Conservation (phyloP, 2,329 filamentous ascomycete species). For the Fusarium cicatricum region DNA sequence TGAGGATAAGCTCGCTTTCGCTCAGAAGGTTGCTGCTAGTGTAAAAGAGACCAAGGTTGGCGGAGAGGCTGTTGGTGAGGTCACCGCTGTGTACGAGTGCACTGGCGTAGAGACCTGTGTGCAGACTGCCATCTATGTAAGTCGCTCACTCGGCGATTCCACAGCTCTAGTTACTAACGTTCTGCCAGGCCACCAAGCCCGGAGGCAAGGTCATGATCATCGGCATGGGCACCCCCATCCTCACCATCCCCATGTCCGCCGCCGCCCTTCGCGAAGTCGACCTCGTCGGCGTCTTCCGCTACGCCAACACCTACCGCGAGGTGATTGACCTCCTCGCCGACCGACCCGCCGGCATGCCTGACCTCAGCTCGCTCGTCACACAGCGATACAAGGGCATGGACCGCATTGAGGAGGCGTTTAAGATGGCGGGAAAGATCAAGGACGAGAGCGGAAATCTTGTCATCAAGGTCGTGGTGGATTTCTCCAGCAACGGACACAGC, state of each 20-base stretch:
- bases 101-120: slow-evolving; percentile 81
- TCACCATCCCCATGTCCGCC: slow-evolving; percentile 73
- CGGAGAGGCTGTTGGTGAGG: slow-evolving; percentile 64
- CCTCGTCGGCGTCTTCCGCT: slow-evolving; percentile 75
- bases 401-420: slow-evolving; percentile 71
- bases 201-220: slow-evolving; percentile 76
- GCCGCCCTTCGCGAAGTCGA: slow-evolving; percentile 76
- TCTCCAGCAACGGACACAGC: slow-evolving; percentile 37
- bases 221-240: slow-evolving; percentile 76
- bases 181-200: slow-evolving; percentile 62
- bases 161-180: not conserved
- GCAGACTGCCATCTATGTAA: slow-evolving; percentile 75
- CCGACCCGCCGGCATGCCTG: slow-evolving; percentile 62
- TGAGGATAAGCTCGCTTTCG: slow-evolving; percentile 62
- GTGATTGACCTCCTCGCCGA: slow-evolving; percentile 61
- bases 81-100: slow-evolving; percentile 77
- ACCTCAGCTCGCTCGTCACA: slow-evolving; percentile 73
- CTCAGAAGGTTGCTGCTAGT: slow-evolving; percentile 57
- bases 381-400: slow-evolving; percentile 73
- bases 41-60: slow-evolving; percentile 49
- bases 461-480: slow-evolving; percentile 75
- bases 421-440: slow-evolving; percentile 74
- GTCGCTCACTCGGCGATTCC: slow-evolving; percentile 20
- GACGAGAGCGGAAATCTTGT: slow-evolving; percentile 76
- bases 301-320: slow-evolving; percentile 75